These are phyloP conservation scores for Phyllosticta citrichinensis DNA, from an alignment of 2,329 filamentous ascomycete genomes.

Conservation along the genomic window DNA sequence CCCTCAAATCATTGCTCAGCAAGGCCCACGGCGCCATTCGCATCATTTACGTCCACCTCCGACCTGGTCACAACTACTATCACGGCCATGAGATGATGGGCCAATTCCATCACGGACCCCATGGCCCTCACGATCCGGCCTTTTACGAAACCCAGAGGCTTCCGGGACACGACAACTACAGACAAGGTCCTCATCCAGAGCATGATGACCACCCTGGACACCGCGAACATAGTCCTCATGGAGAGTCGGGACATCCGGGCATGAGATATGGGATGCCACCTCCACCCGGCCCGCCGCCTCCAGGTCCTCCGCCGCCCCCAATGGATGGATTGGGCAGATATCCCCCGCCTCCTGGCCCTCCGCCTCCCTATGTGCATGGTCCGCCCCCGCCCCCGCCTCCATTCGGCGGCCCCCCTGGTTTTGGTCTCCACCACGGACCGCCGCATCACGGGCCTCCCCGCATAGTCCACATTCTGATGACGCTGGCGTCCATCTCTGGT, in stretches of 20 bases:
- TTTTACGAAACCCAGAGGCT: background rate
- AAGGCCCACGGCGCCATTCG: constrained; percentile 26
- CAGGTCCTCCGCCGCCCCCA: background rate
- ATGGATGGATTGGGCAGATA: background rate
- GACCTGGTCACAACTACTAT: constrained; percentile 16
- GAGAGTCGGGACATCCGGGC: background rate
- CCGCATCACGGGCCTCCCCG: constrained; percentile 10
- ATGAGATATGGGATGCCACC: background rate
- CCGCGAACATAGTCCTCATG: constrained; percentile 12
- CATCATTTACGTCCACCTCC: constrained; percentile 21
- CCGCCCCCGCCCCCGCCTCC: constrained; percentile 1
- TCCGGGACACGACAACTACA: background rate
- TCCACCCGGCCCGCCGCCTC: constrained; percentile 1
- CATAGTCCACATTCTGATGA: constrained; percentile 26
- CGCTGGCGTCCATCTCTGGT: constrained; percentile 37
- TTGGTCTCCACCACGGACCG: background rate
- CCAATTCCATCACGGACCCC: constrained; percentile 15
- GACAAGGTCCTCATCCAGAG: background rate
- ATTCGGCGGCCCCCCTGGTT: constrained; percentile 7
- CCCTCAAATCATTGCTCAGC: constrained; percentile 29
- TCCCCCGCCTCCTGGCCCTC: constrained; percentile 2
- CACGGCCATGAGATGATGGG: constrained; percentile 11
- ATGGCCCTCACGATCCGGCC: constrained; percentile 15
- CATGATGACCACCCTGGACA: background rate
- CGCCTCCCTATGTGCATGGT: constrained; percentile 11